Evolutionary conservation across 768 basidiomycete genomes (phyloP), one percentile per base, ranked within the genome.

Genomic region (Lactarius sanguifluus): DNA sequence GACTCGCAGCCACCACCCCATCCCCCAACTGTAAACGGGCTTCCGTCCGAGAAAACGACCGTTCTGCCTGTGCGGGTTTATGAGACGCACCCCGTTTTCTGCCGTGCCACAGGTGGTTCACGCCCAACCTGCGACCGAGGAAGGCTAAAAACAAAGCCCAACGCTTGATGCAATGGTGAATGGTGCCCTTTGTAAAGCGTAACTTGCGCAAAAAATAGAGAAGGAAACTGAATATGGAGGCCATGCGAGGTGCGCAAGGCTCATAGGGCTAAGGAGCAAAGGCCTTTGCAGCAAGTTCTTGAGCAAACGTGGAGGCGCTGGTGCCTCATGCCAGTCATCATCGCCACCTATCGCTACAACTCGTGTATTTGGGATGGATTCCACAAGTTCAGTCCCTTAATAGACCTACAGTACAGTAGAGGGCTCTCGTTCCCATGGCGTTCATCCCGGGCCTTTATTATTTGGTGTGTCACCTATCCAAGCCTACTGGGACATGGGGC

Each of bases 1-100:
- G 10, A 16, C 66, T 67, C 2, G 66, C 66, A 16, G 65, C 61
- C 25, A 64, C 25, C 9, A 43, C 61, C 32, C 50, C 65, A 13
- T 38, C 50, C 23, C 47, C 50, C 25, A 43, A 52, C 32, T 52
- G 18, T 45, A 62, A 59, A 30, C 28, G 30, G 1, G 57, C 10
- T 25, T 5, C n/a, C 1, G 34, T 45, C 2, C 57, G 20, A 20
- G 34, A 32, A 55, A 38, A 23, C 13, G 57, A 25, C 15, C 32
- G 34, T 13, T 58, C 47, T 20, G 43, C 3, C 25, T 38, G 25
- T 40, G 34, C 30, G 25, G 5, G 12, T 6, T 59, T 52, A 16
- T 7, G 45, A 15, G 20, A 54, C 25, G 65, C 8, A 65, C 28
- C 25, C 25, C 23, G 30, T 25, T 54, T 57, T 32, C 25, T 15